These are phyloP conservation scores for Plasmodium yoelii DNA, from an alignment of 169 alveolate genomes.

Conservation along the genomic window DNA sequence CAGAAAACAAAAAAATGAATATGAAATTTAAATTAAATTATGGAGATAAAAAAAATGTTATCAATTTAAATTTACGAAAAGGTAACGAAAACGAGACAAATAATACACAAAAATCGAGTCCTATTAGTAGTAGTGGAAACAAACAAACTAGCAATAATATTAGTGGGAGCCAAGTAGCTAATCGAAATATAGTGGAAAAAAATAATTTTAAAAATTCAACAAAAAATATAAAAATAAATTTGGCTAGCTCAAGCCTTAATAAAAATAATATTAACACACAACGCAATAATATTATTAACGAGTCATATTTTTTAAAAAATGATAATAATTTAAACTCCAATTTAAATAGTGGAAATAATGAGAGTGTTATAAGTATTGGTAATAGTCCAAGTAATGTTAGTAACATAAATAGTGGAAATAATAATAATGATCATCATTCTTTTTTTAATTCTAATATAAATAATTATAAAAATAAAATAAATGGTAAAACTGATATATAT, in stretches of 20 bases:
- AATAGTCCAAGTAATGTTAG: not conserved
- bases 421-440: not conserved
- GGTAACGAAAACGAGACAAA: slow-evolving; percentile 13
- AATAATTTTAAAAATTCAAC: slow-evolving; percentile 1
- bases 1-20: slow-evolving; percentile 62
- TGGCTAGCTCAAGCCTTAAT: slow-evolving; percentile 40
- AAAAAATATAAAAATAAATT: slow-evolving; percentile 60
- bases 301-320: not conserved
- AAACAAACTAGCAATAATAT: not conserved
- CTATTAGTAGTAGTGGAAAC: not conserved
- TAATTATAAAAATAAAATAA: not conserved
- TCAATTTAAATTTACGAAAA: slow-evolving; percentile 20
- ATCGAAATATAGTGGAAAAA: slow-evolving; percentile 22
- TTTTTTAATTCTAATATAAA: not conserved
- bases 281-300: slow-evolving; percentile 4
- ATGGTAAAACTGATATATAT: slow-evolving; percentile 1
- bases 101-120: not conserved
- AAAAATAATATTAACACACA: slow-evolving; percentile 15
- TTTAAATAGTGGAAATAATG: not conserved
- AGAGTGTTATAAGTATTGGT: slow-evolving; percentile 1
- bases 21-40: slow-evolving; percentile 54
- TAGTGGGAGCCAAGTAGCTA: not conserved
- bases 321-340: slow-evolving; percentile 7
- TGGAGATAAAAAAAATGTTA: slow-evolving; percentile 39
- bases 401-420: not conserved